A percentile compares a stretch with the other conserved stretches of the same genome.
These are phyloP conservation scores for Colletotrichum sp. DNA, from an alignment of 2,329 filamentous ascomycete species.

Conservation along the genomic window DNA sequence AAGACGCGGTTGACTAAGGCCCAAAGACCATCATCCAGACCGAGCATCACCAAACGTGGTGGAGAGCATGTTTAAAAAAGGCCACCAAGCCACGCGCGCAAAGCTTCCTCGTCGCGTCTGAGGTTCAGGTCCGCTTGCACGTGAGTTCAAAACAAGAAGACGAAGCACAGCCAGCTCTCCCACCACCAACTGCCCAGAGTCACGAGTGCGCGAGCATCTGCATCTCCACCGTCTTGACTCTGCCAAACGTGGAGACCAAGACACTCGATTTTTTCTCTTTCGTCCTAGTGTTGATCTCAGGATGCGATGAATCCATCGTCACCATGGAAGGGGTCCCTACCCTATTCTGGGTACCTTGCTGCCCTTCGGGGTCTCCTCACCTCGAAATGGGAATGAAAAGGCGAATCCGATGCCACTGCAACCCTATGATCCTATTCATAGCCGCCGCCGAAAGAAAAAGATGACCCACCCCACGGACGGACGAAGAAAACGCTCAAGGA, in stretches of 20 bases:
- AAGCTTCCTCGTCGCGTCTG: too few relatives aligned
- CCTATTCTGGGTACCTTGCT: not conserved
- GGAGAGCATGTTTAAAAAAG: not conserved
- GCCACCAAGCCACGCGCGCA: not conserved
- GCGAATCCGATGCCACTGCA: conserved; percentile 5
- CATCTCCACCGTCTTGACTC: not conserved
- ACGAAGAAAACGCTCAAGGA: not conserved
- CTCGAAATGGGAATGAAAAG: not conserved
- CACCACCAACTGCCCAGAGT: not conserved
- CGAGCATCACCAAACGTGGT: not conserved
- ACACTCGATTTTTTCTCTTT: not conserved
- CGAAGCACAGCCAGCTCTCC: not conserved
- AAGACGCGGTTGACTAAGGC: not conserved
- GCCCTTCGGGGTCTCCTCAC: not conserved
- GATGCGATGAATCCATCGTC: not conserved
- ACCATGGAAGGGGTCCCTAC: not conserved
- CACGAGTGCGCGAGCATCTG: not conserved
- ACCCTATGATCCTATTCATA: conserved; percentile 15
- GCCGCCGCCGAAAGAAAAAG: not conserved
- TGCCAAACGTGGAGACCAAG: not conserved
- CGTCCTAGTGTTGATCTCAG: not conserved
- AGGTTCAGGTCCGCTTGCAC: too few relatives aligned
- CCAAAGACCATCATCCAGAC: not conserved
- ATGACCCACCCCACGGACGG: not conserved
- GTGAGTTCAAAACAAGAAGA: not conserved